Conservation (phyloP, 495 filamentous ascomycete species). For the Penicillium bovifimosum region DNA sequence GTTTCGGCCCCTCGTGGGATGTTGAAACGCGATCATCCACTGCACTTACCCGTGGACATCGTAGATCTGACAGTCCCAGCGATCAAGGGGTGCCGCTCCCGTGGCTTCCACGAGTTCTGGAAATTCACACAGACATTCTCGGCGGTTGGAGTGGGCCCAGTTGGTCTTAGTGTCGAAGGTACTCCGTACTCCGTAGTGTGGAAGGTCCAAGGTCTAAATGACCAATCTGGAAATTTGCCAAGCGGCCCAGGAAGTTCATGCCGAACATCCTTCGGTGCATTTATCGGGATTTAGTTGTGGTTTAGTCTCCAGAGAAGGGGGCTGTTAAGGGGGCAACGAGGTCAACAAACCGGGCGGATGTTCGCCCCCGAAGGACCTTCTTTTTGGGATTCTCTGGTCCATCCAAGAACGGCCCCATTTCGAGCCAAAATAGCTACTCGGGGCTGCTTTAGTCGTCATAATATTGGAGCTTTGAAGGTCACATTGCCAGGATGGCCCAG, state of each 20-base stretch:
- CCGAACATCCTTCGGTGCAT: background rate
- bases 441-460: constrained; percentile 11
- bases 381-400: background rate
- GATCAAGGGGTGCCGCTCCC: constrained; percentile 3
- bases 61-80: constrained; percentile 8
- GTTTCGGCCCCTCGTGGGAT: constrained; percentile 15
- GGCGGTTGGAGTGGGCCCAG: constrained; percentile 7
- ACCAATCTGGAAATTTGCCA: background rate
- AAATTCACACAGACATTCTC: background rate
- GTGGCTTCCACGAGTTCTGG: constrained; percentile 2
- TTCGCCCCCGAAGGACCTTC: background rate
- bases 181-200: too few relatives aligned
- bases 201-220: background rate
- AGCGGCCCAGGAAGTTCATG: background rate
- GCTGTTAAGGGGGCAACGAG: constrained; percentile 2
- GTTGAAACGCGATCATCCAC: background rate
- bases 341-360: background rate
- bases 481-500: background rate
- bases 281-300: background rate
- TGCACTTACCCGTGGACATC: background rate
- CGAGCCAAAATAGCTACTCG: background rate
- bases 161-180: background rate
- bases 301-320: background rate
- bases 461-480: constrained; percentile 3
- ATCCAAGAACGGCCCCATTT: background rate